Conservation (phyloP, 768 basidiomycete species). For the Tylopilus intermedius region DNA sequence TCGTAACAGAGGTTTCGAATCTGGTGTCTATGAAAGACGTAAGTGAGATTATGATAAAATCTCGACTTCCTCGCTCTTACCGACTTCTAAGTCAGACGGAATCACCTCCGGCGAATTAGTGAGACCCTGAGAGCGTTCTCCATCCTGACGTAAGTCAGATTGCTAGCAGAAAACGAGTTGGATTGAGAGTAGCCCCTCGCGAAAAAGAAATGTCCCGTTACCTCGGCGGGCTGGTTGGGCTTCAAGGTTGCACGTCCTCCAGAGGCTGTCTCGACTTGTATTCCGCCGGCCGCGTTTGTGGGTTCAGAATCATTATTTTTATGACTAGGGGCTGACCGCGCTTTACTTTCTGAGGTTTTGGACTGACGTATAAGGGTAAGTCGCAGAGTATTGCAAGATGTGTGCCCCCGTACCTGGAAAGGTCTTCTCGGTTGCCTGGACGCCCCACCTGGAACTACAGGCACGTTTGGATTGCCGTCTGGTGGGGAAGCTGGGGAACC, state of each 20-base stretch:
- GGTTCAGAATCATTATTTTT: neutral
- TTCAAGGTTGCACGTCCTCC: neutral
- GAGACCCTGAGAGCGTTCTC: neutral
- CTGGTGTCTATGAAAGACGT: neutral
- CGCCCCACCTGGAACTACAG: neutral
- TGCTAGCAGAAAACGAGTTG: neutral
- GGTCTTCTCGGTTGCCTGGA: neutral
- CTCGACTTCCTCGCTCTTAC: neutral
- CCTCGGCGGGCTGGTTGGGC: neutral
- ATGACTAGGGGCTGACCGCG: neutral
- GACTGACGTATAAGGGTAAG: neutral
- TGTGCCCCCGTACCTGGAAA: neutral
- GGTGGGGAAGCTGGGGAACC: no score
- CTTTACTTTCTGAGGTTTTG: neutral
- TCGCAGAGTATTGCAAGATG: neutral
- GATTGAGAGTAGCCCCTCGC: neutral
- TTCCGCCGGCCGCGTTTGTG: neutral
- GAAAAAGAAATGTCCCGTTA: neutral
- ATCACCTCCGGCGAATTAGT: neutral
- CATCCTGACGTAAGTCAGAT: neutral
- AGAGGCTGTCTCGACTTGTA: neutral
- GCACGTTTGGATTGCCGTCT: neutral
- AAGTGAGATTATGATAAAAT: neutral
- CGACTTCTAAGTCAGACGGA: neutral
- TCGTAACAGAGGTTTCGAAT: neutral